A percentile compares a stretch with the other conserved stretches of the same genome.
These are phyloP conservation scores for Dactylellina haptotyla DNA, from an alignment of 2,329 filamentous ascomycete genomes.

Conservation along the genomic window DNA sequence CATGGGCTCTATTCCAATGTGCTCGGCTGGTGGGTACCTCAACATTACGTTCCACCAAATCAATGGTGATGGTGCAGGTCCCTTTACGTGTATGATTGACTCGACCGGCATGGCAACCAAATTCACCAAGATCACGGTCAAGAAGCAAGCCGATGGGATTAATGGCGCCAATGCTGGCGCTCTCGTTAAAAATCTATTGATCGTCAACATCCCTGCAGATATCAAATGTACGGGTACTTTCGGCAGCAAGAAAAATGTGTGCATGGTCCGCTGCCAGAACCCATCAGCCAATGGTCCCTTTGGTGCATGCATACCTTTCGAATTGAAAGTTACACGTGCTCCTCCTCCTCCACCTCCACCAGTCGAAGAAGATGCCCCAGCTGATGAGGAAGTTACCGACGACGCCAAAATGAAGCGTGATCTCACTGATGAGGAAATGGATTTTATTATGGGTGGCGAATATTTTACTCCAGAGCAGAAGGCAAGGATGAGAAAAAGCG, in stretches of 20 bases:
- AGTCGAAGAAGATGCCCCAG: no score
- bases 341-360: background rate
- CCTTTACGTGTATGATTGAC: slow-evolving; percentile 74
- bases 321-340: no score
- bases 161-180: background rate
- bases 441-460: background rate
- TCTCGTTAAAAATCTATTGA: background rate
- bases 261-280: slow-evolving; percentile 73
- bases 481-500: background rate
- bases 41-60: slow-evolving; percentile 60
- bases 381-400: no score
- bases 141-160: background rate
- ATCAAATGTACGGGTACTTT: slow-evolving; percentile 69
- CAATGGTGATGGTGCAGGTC: slow-evolving; percentile 58
- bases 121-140: background rate
- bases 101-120: slow-evolving; percentile 65
- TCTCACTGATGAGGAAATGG: background rate
- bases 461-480: background rate
- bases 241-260: slow-evolving; percentile 70
- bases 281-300: slow-evolving; percentile 71
- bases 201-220: background rate
- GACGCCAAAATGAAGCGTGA: background rate
- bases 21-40: background rate
- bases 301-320: slow-evolving; percentile 69
- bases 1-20: background rate